Percentiles rank a stretch among this genome's conserved stretches.
Conservation (phyloP, 202 grass and related monocot species). For the Bolboschoenoplectus hybrid region DNA sequence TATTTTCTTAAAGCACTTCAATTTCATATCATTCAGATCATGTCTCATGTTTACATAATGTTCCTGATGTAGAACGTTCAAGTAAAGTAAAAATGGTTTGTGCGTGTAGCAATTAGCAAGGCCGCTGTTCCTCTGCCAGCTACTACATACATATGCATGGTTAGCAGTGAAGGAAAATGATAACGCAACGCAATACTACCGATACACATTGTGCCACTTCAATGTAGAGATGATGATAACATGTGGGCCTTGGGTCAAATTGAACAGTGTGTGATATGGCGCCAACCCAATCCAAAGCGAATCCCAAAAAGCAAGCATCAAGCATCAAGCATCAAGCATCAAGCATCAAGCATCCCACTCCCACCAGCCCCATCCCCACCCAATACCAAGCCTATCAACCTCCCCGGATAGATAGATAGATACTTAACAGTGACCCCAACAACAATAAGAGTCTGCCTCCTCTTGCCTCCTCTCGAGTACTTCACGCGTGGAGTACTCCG, state of each 20-base stretch:
- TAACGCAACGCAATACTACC: neutral
- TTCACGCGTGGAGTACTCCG: too few relatives aligned
- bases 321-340: neutral
- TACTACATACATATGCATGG: too few relatives aligned
- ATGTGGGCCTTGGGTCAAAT: constrained; percentile 19
- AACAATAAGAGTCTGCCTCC: neutral
- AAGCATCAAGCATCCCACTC: neutral
- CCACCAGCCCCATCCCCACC: neutral
- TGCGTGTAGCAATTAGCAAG: too few relatives aligned
- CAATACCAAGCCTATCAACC: neutral
- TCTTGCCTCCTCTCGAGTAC: too few relatives aligned
- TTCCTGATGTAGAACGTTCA: too few relatives aligned
- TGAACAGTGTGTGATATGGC: constrained; percentile 9
- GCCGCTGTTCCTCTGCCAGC: too few relatives aligned
- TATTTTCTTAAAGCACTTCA: too few relatives aligned
- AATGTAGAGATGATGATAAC: neutral
- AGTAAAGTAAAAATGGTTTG: too few relatives aligned
- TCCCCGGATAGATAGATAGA: neutral
- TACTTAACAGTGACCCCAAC: constrained; percentile 3
- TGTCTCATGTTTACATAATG: too few relatives aligned
- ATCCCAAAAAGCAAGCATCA: constrained; percentile 18
- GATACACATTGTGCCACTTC: constrained; percentile 16
- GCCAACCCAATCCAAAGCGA: constrained; percentile 17
- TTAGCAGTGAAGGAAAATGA: too few relatives aligned
- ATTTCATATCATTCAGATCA: too few relatives aligned